These are phyloP conservation scores for Pythium sp. DNA, from an alignment of 352 stramenopile species.

Conservation along the genomic window DNA sequence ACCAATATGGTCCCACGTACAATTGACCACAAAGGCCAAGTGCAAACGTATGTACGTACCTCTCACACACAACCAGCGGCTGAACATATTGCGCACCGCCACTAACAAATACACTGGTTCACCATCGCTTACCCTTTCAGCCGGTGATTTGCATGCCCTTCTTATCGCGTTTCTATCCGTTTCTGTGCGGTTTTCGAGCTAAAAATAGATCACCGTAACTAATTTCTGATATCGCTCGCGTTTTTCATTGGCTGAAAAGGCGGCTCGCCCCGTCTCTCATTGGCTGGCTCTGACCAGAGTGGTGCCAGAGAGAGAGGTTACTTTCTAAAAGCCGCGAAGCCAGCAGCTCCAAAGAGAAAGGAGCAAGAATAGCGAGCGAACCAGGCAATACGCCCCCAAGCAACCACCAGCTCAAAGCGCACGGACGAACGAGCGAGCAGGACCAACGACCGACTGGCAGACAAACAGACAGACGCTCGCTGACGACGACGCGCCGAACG, in stretches of 20 bases:
- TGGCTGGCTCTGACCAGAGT: not conserved
- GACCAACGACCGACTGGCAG: not conserved
- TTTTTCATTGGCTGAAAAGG: not conserved
- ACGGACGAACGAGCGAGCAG: not conserved
- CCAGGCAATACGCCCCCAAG: not conserved
- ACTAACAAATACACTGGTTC: not conserved
- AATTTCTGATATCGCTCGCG: not conserved
- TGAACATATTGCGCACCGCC: not conserved
- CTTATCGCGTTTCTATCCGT: conserved; percentile 9
- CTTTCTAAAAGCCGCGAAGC: conserved; percentile 6
- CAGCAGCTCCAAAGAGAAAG: not conserved
- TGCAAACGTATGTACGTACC: not conserved
- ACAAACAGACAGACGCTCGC: not conserved
- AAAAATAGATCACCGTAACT: conserved; percentile 5
- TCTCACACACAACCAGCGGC: not conserved
- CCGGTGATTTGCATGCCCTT: not conserved
- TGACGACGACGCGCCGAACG: not conserved
- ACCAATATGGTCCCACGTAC: not conserved
- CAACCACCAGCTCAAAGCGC: not conserved
- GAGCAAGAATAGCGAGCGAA: not conserved
- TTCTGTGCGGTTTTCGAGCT: not conserved
- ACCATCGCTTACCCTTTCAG: not conserved
- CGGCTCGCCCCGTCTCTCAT: not conserved
- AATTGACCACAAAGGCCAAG: not conserved
- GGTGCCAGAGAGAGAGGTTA: not conserved